Evolutionary conservation across 495 filamentous ascomycete genomes (phyloP).

Genomic region (Cercophora sp.): DNA sequence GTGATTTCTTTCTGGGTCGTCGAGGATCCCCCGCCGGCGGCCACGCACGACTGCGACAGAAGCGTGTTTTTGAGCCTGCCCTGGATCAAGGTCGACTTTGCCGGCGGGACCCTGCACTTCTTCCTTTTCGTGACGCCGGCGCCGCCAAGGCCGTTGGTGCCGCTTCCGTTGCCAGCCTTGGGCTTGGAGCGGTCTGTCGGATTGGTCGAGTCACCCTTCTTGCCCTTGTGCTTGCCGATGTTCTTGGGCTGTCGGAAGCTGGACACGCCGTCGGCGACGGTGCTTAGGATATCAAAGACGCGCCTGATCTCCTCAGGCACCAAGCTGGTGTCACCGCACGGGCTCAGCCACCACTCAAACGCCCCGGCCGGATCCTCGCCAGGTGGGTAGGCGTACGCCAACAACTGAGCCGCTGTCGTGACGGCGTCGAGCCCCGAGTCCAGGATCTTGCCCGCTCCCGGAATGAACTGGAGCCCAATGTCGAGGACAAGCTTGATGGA

Average conservation of each 20-base stretch:
- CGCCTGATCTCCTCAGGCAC: conserved; percentile 12
- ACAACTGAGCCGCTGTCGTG: conserved; percentile 23
- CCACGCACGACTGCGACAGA: too few species aligned
- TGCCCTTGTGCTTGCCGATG: conserved; percentile 1
- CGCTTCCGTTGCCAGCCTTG: conserved; percentile 1
- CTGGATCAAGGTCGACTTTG: too few species aligned
- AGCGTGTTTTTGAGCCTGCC: too few species aligned
- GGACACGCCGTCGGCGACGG: not conserved
- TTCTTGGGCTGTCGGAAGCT: conserved; percentile 2
- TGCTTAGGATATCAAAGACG: conserved; percentile 10
- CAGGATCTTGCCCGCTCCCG: conserved; percentile 12
- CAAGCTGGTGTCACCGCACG: conserved; percentile 8
- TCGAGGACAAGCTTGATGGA: conserved; percentile 11
- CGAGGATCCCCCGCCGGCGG: too few species aligned
- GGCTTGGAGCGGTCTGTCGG: not conserved
- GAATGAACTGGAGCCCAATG: conserved; percentile 10
- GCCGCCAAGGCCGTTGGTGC: not conserved
- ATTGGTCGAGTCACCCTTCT: conserved; percentile 9
- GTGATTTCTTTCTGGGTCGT: too few species aligned
- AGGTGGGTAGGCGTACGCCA: conserved; percentile 1
- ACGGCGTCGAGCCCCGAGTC: conserved; percentile 6
- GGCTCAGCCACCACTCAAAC: conserved; percentile 13
- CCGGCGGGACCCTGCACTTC: too few species aligned
- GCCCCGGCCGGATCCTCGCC: conserved; percentile 9
- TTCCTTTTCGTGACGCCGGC: too few species aligned